Evolutionary conservation across 192 early-diverging fungal species (phyloP), one percentile per base, ranked within the genome.

Genomic region (Backusella luteola): DNA sequence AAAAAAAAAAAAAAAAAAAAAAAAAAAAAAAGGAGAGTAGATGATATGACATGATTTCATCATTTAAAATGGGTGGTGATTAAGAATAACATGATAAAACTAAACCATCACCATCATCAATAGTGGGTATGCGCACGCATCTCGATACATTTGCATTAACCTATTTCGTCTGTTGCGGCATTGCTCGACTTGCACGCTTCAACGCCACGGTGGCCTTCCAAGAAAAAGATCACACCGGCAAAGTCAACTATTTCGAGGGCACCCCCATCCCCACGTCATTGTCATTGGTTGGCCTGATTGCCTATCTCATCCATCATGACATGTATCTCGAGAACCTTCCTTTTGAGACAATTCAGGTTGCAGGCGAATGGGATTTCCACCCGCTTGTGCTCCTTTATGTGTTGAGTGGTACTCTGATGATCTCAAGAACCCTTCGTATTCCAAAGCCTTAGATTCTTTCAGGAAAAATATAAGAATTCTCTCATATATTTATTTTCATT

Each of bases 211-310:
- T 95, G 0, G 93, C 92, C 8, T 85, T 91, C 26, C 52, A 91
- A 72, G 91, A 93, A 19, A 93, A 91, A 38, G 95, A 95, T 63
- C 67, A 52, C n/a, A 85, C 84, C 11, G 95, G 95, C 42, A 96
- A 96, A 73, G 86, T 95, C 42, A 74, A 81, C 35, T 93, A 93
- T 76, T 97, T 96, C 84, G 94, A 97, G 79, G 96, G 96, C 35
- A 94, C 94, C 8, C 96, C 96, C 6, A 96, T 97, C 63, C 96
- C 95, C 1, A 93, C 93, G 1, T 90, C 92, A 8, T 73, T 96
- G 53, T 79, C 81, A 0, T 86, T 96, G 67, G 89, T 94, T 0
- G 91, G 82, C 32, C 56, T 92, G 1, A 77, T 95, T 46, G 89
- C 93, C 1, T 92, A 91, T 75, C 82, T 91, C 39, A 77, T 92